These are phyloP conservation scores for Luzula sylvatica DNA, from an alignment of 176 grass and related monocot species.

Conservation along the genomic window DNA sequence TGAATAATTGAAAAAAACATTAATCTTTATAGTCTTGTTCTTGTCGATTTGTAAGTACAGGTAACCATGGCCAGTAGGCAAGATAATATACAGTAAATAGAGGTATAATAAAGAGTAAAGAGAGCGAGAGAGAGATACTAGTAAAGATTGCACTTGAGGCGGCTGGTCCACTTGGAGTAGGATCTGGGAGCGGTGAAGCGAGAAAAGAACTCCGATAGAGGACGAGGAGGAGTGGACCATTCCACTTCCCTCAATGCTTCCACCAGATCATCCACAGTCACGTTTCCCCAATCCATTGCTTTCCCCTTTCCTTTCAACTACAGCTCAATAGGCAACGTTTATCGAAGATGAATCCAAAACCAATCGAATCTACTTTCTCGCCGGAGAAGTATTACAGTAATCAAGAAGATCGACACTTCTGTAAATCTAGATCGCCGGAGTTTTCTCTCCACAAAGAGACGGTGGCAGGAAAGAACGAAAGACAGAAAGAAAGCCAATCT, in stretches of 20 bases:
- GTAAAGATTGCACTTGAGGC: conserved; percentile 99
- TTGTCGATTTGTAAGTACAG: no score
- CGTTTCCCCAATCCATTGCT: conserved; percentile 97
- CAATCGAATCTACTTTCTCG: neutral
- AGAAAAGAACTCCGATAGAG: conserved; percentile 92
- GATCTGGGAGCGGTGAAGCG: conserved; percentile 92
- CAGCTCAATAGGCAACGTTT: neutral
- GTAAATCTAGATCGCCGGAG: no score
- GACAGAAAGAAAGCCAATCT: neutral
- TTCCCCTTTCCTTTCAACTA: conserved; percentile 10
- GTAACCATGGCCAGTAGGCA: no score
- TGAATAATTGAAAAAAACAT: conserved; percentile 1
- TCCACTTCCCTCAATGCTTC: conserved; percentile 94
- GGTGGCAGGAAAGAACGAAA: conserved; percentile 2
- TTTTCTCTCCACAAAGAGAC: neutral
- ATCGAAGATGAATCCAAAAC: neutral
- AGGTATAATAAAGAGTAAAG: neutral
- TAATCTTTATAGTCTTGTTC: no score
- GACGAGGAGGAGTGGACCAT: conserved; percentile 89
- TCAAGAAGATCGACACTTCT: no score
- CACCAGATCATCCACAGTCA: conserved; percentile 93
- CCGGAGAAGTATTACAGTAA: neutral
- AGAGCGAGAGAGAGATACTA: conserved; percentile 42
- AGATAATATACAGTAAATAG: neutral
- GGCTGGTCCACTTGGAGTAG: conserved; percentile 98